Evolutionary conservation across 495 filamentous ascomycete genomes (phyloP).

Genomic region (Letharia lupina): DNA sequence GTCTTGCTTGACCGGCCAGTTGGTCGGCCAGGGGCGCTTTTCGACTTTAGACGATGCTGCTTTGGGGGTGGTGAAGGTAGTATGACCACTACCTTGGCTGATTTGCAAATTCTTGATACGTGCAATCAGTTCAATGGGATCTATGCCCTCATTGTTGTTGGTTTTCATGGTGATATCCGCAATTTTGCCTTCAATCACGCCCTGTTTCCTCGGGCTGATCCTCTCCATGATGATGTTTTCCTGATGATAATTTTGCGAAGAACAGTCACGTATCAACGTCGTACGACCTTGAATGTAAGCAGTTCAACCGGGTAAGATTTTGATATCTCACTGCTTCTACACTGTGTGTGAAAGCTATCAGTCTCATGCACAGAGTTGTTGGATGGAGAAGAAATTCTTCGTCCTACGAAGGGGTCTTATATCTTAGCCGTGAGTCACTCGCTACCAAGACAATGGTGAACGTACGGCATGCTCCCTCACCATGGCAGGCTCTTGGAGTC

Average conservation of each 20-base stretch:
- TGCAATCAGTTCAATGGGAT: background rate
- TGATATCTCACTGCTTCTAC: background rate
- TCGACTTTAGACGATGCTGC: too few species aligned
- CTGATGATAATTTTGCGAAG: background rate
- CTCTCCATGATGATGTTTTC: background rate
- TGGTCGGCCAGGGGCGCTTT: too few species aligned
- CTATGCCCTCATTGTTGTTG: background rate
- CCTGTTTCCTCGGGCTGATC: background rate
- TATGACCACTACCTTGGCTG: too few species aligned
- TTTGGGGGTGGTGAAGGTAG: too few species aligned
- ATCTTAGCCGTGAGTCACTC: background rate
- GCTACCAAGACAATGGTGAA: background rate
- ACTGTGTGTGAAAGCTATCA: background rate
- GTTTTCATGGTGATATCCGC: background rate
- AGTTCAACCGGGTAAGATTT: background rate
- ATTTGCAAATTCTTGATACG: too few species aligned
- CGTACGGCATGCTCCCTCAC: too few species aligned
- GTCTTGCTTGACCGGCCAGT: background rate
- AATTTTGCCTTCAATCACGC: background rate
- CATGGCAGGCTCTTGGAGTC: too few species aligned
- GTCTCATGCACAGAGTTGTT: background rate
- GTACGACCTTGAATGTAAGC: background rate
- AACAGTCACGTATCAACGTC: background rate
- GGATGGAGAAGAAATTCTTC: background rate
- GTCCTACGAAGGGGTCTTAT: background rate